These are phyloP conservation scores for Starmerella sp. DNA, from an alignment of 805 yeast species.

Conservation along the genomic window DNA sequence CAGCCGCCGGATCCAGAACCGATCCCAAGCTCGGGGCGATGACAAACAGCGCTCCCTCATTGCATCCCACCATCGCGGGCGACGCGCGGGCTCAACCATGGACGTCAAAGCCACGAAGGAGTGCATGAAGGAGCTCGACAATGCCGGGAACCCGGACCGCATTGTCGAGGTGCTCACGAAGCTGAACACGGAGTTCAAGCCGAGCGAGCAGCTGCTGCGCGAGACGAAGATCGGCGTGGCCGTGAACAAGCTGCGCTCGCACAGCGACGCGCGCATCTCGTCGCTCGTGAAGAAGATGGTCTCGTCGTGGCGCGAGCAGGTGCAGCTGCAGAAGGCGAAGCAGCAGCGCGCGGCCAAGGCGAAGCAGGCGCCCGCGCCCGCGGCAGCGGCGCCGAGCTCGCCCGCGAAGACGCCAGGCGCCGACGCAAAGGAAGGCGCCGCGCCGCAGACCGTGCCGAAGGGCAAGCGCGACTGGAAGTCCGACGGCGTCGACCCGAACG, in stretches of 20 bases:
- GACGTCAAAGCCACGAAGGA: constrained; percentile 20
- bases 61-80: neutral
- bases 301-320: constrained; percentile 80
- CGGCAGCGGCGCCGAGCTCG: neutral
- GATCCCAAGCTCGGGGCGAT: neutral
- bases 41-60: neutral
- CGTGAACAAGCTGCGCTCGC: constrained; percentile 76
- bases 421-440: neutral
- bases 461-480: constrained; percentile 44
- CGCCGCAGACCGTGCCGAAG: constrained; percentile 8
- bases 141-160: constrained; percentile 52
- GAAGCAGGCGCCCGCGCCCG: constrained; percentile 1
- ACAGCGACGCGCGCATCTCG: constrained; percentile 48
- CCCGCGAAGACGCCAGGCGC: neutral
- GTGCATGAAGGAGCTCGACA: constrained; percentile 53
- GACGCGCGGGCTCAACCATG: constrained; percentile 10
- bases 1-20: neutral
- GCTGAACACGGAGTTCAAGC: constrained; percentile 60
- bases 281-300: constrained; percentile 71
- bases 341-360: constrained; percentile 7
- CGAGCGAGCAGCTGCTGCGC: constrained; percentile 74
- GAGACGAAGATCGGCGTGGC: constrained; percentile 97
- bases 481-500: constrained; percentile 62
- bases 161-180: constrained; percentile 54
- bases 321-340: constrained; percentile 34